Conservation (phyloP, 2,329 filamentous ascomycete species). For the Rhynchosporium secalis region DNA sequence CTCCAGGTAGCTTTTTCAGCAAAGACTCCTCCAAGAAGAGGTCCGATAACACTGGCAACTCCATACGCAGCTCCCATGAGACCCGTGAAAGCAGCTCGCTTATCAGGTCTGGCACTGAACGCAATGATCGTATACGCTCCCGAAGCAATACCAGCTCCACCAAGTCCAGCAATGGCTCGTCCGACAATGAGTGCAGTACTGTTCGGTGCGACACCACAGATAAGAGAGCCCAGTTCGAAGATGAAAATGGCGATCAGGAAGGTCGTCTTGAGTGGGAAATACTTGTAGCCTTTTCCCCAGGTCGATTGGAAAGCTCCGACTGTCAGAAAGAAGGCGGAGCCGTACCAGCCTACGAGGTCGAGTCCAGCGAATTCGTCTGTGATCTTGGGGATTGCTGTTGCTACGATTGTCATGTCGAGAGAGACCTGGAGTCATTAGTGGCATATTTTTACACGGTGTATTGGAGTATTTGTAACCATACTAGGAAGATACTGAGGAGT, state of each 20-base stretch:
- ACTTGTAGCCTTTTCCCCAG: constrained; percentile 40
- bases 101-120: constrained; percentile 39
- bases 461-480: constrained; percentile 20
- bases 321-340: constrained; percentile 54
- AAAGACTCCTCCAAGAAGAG: constrained; percentile 42
- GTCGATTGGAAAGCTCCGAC: constrained; percentile 42
- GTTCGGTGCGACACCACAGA: constrained; percentile 43
- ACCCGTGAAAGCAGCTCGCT: constrained; percentile 41
- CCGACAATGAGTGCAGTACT: constrained; percentile 42
- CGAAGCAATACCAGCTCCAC: constrained; percentile 40
- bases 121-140: constrained; percentile 49
- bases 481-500: constrained; percentile 50
- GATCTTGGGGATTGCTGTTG: constrained; percentile 57
- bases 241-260: constrained; percentile 40
- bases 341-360: constrained; percentile 57
- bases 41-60: constrained; percentile 38
- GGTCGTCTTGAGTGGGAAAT: constrained; percentile 39
- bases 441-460: neutral
- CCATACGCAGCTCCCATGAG: constrained; percentile 39
- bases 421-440: constrained; percentile 31
- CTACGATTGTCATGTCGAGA: constrained; percentile 53
- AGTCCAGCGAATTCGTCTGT: constrained; percentile 52
- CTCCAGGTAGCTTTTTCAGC: constrained; percentile 41
- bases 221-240: constrained; percentile 43
- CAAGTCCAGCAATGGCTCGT: constrained; percentile 41